These are phyloP conservation scores for Trichoderma parareesei DNA, from an alignment of 495 filamentous ascomycete genomes.

Conservation along the genomic window DNA sequence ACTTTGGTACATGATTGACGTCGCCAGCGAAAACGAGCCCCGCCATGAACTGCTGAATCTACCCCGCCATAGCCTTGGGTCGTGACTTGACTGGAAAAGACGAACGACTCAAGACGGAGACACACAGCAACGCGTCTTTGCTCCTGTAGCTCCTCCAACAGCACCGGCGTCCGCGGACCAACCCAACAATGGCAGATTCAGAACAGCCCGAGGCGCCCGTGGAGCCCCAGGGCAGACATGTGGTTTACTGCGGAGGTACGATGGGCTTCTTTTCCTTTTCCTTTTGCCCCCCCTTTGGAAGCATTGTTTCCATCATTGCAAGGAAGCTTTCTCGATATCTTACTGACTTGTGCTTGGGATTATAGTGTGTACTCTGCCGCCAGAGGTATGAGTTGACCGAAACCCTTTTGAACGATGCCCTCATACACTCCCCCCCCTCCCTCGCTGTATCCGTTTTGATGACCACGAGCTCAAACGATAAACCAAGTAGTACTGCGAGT, in stretches of 20 bases:
- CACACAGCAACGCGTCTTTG: constrained; percentile 11
- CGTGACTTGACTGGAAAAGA: not conserved
- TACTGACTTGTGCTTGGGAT: constrained; percentile 11
- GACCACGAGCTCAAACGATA: constrained; percentile 10
- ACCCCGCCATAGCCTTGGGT: constrained; percentile 13
- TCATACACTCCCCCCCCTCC: not conserved
- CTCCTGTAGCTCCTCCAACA: not conserved
- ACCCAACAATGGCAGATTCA: constrained; percentile 31
- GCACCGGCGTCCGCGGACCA: not conserved
- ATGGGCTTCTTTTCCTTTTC: constrained; percentile 17
- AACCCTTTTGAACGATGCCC: not conserved
- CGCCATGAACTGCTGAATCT: constrained; percentile 15
- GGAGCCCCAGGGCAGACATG: constrained; percentile 55
- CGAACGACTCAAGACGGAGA: not conserved
- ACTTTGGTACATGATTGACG: constrained; percentile 15
- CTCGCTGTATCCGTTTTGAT: not conserved
- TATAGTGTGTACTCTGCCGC: constrained; percentile 83
- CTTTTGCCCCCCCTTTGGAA: no score
- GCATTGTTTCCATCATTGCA: no score
- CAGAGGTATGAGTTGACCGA: constrained; percentile 58
- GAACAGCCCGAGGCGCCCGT: constrained; percentile 27
- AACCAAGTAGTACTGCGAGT: constrained; percentile 83
- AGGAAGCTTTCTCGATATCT: not conserved
- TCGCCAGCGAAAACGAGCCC: constrained; percentile 12
- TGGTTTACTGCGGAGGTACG: constrained; percentile 78